These are phyloP conservation scores for Candida sp. DNA, from an alignment of 1,139 yeast species.

Conservation along the genomic window DNA sequence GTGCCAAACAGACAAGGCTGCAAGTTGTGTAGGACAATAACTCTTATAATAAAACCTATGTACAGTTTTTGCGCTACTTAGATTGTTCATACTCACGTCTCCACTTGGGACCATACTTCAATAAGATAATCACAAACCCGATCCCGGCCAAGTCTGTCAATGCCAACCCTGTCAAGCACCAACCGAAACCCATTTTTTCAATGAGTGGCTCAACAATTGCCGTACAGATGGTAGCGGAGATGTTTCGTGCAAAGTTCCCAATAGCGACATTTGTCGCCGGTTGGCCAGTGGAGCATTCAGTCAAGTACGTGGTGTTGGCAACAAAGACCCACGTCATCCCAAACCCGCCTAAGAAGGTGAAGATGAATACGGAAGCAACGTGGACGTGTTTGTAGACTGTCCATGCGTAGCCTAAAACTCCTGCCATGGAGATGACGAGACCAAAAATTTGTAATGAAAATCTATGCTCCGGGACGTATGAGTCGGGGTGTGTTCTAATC, in stretches of 20 bases:
- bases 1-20: neutral
- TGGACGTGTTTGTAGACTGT: slow-evolving; percentile 47
- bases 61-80: neutral
- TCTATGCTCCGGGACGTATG: slow-evolving; percentile 50
- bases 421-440: slow-evolving; percentile 44
- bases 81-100: slow-evolving; percentile 18
- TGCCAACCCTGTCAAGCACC: slow-evolving; percentile 64
- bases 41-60: neutral
- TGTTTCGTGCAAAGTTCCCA: slow-evolving; percentile 57
- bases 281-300: slow-evolving; percentile 55
- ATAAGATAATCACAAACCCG: slow-evolving; percentile 26
- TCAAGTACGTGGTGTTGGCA: slow-evolving; percentile 59
- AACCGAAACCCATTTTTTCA: slow-evolving; percentile 54
- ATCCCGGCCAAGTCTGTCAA: slow-evolving; percentile 40
- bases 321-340: slow-evolving; percentile 66
- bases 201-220: slow-evolving; percentile 46
- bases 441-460: slow-evolving; percentile 52
- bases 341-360: slow-evolving; percentile 52
- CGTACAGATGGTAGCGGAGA: slow-evolving; percentile 61
- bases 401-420: slow-evolving; percentile 63
- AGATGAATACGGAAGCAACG: slow-evolving; percentile 45
- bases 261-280: slow-evolving; percentile 63
- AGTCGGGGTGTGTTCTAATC: slow-evolving; percentile 24
- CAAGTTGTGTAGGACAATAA: neutral
- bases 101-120: slow-evolving; percentile 32